Conservation (phyloP, 768 basidiomycete genomes). For the Mycena amicta region DNA sequence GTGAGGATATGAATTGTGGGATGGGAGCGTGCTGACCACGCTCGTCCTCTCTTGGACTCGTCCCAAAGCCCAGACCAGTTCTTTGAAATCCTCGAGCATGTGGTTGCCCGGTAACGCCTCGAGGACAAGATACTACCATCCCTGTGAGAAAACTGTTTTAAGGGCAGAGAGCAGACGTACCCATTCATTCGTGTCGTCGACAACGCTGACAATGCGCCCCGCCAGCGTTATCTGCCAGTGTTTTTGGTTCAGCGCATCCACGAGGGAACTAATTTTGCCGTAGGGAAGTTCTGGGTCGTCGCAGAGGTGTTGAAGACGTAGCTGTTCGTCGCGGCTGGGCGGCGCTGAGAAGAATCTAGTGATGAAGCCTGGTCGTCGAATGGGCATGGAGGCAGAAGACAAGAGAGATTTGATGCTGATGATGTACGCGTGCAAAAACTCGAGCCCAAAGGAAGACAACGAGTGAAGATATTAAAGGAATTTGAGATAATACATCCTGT, state of each 20-base stretch:
- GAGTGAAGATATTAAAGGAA: neutral
- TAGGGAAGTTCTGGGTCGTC: neutral
- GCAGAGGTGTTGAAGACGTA: neutral
- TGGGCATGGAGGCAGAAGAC: neutral
- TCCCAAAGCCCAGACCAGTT: neutral
- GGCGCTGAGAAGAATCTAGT: neutral
- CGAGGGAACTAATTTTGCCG: neutral
- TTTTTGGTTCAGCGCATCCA: neutral
- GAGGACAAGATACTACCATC: neutral
- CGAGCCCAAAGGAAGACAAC: neutral
- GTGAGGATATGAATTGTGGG: too few species aligned
- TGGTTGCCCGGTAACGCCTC: neutral
- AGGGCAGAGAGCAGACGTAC: neutral
- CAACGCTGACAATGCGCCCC: neutral
- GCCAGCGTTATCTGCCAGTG: neutral
- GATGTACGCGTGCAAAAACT: neutral
- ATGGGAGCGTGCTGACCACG: too few species aligned
- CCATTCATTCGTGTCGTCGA: neutral
- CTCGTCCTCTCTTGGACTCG: neutral
- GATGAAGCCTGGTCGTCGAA: neutral
- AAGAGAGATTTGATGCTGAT: neutral
- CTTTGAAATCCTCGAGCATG: neutral
- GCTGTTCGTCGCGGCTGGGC: neutral
- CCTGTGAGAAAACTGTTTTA: neutral
- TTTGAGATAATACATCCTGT: neutral